Evolutionary conservation across 1,284 basidiomycete genomes (phyloP).

Genomic region (Polyporus tsugae): DNA sequence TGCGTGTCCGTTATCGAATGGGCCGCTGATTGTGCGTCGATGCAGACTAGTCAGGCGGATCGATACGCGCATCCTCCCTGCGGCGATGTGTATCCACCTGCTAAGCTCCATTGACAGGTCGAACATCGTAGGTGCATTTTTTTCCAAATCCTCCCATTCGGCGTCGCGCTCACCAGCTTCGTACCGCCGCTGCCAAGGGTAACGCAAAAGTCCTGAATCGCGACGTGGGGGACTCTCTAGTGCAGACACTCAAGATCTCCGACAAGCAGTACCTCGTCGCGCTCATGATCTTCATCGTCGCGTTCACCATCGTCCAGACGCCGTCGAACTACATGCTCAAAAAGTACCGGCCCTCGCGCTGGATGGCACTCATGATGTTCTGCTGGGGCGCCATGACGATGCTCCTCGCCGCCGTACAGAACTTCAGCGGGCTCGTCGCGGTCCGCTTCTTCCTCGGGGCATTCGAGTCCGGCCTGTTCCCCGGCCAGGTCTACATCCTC

Average conservation of each 20-base stretch:
- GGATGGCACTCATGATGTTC: conserved; percentile 49
- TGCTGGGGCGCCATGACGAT: conserved; percentile 52
- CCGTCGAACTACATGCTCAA: conserved; percentile 55
- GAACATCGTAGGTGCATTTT: conserved; percentile 41
- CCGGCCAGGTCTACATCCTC: conserved; percentile 58
- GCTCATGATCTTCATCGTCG: conserved; percentile 50
- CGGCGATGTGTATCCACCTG: conserved; percentile 44
- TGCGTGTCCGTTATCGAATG: background rate
- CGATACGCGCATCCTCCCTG: conserved; percentile 36
- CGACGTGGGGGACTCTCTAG: conserved; percentile 44
- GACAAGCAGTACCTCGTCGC: conserved; percentile 46
- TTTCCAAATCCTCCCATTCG: background rate
- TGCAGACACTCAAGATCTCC: conserved; percentile 43
- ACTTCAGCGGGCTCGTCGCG: conserved; percentile 46
- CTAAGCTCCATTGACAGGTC: conserved; percentile 47
- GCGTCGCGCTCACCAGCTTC: background rate
- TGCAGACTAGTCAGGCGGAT: conserved; percentile 36
- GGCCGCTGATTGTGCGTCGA: background rate
- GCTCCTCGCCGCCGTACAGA: conserved; percentile 43
- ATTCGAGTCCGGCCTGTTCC: conserved; percentile 72
- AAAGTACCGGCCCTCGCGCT: conserved; percentile 47
- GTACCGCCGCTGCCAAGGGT: conserved; percentile 35
- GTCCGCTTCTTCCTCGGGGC: conserved; percentile 70
- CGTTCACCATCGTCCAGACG: conserved; percentile 47
- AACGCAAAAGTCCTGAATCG: conserved; percentile 49